Base-by-base conservation (phyloP, 371 early-diverging fungal species). In the Pancytospora epiphaga region DNA sequence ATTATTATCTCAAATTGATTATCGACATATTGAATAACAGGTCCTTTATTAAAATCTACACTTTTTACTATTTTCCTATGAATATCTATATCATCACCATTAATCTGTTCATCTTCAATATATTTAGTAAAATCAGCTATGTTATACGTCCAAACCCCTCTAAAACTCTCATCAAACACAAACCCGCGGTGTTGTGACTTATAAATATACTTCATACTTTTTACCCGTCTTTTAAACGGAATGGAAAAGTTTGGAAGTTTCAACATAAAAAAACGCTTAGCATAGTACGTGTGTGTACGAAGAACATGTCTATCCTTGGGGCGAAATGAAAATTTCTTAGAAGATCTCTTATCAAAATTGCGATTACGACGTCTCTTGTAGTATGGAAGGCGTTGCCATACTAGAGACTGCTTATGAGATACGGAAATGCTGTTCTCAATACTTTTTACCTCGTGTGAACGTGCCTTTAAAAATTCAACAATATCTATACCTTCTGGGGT, bases 211-310 rank as follows among this genome's bases (percentile, higher is more conserved):
- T 68, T 68, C 50, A 47, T 69, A 25, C 71, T 67, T 50, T 79
- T 79, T 19, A 64, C 19, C 32, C 58, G 32, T 40, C 76, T 38
- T 30, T 51, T 34, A 0, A 69, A 30, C n/a, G 79, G 79, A 4
- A 79, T 38, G 4, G 32, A 30, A 2, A 52, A 32, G 1, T 25
- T 47, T 36, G 18, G 6, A 3, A 73, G 1, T 52, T 76, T 74
- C 1, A 79, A 18, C 76, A 76, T 76, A 43, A 62, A 64, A 67
- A 79, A 79, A 25, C 79, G 47, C 50, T 79, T 79, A n/a, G 79
- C 76, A 72, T 63, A 76, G 62, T 61, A 79, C 19, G 60, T 40
- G 54, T 78, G 78, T 54, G 73, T 65, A 66, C 58, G 64, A 49
- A 78, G 37, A 9, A 51, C 32, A 58, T 70, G 66, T 30, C 70